These are phyloP conservation scores for Nicotiana undulata DNA, from an alignment of 257 asterid species.

Conservation along the genomic window DNA sequence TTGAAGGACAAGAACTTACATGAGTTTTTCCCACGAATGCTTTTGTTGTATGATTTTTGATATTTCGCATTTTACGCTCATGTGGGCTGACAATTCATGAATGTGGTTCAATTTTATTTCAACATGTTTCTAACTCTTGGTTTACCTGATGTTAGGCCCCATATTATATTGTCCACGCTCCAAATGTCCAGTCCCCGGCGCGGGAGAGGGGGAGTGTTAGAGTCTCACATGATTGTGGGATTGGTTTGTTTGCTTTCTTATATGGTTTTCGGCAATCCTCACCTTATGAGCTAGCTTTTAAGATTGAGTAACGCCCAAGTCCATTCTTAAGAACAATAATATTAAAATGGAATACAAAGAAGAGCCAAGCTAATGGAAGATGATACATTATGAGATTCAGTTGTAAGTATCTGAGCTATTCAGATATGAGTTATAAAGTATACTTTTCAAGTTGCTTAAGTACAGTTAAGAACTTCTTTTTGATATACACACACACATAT, in stretches of 20 bases:
- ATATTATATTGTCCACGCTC: too few relatives aligned
- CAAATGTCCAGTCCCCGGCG: too few relatives aligned
- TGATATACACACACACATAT: neutral
- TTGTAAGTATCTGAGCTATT: neutral
- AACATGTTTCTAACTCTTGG: too few relatives aligned
- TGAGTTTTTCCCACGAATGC: neutral
- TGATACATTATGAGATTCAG: neutral
- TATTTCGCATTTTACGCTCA: neutral
- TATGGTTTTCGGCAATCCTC: too few relatives aligned
- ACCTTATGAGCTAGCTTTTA: too few relatives aligned
- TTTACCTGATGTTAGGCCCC: too few relatives aligned
- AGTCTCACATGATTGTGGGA: too few relatives aligned
- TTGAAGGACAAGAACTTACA: neutral
- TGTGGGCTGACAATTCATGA: neutral
- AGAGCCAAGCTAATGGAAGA: neutral
- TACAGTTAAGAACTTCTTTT: neutral
- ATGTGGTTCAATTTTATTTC: neutral
- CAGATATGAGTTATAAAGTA: neutral
- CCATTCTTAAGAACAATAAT: too few relatives aligned
- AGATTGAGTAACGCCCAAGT: too few relatives aligned
- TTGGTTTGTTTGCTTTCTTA: too few relatives aligned
- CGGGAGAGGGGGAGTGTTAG: too few relatives aligned
- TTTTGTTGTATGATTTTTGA: neutral
- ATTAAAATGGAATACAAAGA: neutral
- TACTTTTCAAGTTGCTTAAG: neutral